Percentiles rank a stretch among this genome's conserved stretches.
Conservation (phyloP, 1,284 basidiomycete genomes). For the Rhodotorula mucilaginosa region DNA sequence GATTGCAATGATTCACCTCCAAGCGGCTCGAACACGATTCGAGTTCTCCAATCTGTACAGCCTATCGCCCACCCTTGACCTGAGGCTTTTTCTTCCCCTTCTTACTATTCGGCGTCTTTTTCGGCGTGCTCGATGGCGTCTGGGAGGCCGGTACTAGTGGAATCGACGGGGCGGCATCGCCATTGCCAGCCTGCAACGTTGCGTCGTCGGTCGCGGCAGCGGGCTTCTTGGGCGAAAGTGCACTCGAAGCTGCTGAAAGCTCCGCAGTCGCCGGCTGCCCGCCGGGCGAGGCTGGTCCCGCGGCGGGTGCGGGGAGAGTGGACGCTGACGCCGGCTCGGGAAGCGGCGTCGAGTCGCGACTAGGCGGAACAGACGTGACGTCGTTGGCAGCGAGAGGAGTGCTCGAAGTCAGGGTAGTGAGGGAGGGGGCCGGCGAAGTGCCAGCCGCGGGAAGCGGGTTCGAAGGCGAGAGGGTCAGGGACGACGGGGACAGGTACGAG, state of each 20-base stretch:
- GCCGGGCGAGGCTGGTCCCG: no score
- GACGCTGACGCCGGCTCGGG: not conserved
- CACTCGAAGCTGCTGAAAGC: no score
- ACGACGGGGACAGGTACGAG: conserved; percentile 36
- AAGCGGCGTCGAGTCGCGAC: conserved; percentile 1
- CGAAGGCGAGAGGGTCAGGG: conserved; percentile 34
- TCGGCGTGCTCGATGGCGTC: conserved; percentile 5
- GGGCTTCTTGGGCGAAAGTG: not conserved
- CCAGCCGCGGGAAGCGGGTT: conserved; percentile 28
- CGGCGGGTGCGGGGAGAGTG: no score
- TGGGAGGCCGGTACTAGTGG: not conserved
- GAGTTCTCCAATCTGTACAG: not conserved
- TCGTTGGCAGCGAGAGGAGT: not conserved
- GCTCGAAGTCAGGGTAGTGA: not conserved
- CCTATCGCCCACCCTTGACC: conserved; percentile 31
- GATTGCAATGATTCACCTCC: not conserved
- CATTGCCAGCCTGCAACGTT: no score
- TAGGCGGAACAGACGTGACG: not conserved
- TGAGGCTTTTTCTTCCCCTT: conserved; percentile 31
- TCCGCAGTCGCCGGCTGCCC: no score
- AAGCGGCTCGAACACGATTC: not conserved
- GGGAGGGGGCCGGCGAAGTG: conserved; percentile 9
- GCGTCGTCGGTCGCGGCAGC: not conserved
- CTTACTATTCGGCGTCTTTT: conserved; percentile 23
- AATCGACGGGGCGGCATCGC: not conserved